These are phyloP conservation scores for Colletotrichum gloeosporioides DNA, from an alignment of 2,329 filamentous ascomycete genomes.

Conservation along the genomic window DNA sequence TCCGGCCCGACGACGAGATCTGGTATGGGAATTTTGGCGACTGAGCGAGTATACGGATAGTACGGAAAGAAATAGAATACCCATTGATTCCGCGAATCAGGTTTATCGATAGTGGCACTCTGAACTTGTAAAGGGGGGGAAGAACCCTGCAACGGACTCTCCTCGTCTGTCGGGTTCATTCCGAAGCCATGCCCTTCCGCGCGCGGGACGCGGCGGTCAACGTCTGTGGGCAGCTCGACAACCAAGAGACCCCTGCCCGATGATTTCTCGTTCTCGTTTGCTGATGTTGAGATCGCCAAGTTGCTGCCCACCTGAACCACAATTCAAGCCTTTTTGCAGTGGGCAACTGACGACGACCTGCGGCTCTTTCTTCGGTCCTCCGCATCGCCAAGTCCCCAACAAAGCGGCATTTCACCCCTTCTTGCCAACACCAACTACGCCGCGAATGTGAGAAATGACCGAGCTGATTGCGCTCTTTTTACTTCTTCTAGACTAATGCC, in stretches of 20 bases:
- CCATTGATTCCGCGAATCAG: background rate
- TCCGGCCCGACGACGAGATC: slow-evolving; percentile 37
- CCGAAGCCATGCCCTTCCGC: background rate
- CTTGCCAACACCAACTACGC: background rate
- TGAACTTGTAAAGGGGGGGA: background rate
- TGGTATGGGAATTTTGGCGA: slow-evolving; percentile 37
- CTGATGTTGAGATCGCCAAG: background rate
- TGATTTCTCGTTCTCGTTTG: background rate
- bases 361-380: background rate
- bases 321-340: background rate
- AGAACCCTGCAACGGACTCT: background rate
- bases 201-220: background rate
- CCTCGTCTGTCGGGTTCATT: background rate
- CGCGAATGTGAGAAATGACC: background rate
- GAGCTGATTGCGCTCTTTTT: background rate
- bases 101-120: background rate
- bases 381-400: background rate
- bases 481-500: background rate
- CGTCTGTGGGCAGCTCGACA: background rate
- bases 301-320: background rate
- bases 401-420: background rate
- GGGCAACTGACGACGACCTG: background rate
- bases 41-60: background rate
- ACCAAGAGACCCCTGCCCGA: background rate
- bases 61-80: background rate